phyloP scores from a whole-genome alignment of 441 rosid species.

The Pelargonium myrrhifolium region DNA sequence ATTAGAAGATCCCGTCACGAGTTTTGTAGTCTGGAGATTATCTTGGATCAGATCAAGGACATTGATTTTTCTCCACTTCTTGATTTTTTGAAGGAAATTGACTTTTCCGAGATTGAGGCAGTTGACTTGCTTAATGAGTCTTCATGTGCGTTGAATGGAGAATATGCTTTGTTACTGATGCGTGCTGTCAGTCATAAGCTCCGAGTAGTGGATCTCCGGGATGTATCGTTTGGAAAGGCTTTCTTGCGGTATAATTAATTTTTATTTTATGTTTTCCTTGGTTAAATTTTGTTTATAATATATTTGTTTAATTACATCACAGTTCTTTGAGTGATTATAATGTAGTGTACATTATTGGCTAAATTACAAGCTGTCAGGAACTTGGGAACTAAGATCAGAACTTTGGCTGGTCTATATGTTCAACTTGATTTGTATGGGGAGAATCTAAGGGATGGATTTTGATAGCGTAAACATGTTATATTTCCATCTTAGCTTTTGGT shows the following conservation, averaged over 20 bases:
- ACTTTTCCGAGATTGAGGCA: constrained; percentile 58
- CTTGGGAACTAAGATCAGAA: not conserved
- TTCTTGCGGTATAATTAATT: too few species aligned
- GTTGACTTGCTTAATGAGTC: constrained; percentile 54
- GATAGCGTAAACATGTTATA: too few species aligned
- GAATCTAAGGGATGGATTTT: too few species aligned
- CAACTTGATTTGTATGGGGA: too few species aligned
- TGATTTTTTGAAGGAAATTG: constrained; percentile 48
- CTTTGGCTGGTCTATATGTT: too few species aligned
- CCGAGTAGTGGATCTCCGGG: constrained; percentile 49
- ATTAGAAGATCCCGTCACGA: constrained; percentile 21
- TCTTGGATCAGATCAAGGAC: constrained; percentile 50
- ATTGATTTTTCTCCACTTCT: constrained; percentile 61
- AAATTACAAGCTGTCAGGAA: not conserved
- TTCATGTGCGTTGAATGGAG: constrained; percentile 49
- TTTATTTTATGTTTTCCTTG: too few species aligned
- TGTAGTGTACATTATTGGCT: too few species aligned
- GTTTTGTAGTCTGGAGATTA: constrained; percentile 46
- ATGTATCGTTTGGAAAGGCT: constrained; percentile 48
- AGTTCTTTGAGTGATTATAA: too few species aligned
- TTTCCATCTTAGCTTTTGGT: too few species aligned
- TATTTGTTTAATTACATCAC: too few species aligned
- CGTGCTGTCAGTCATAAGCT: constrained; percentile 51
- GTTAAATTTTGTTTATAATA: too few species aligned
- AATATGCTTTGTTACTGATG: constrained; percentile 52